These are phyloP conservation scores for Pseudogymnoascus sp. DNA, from an alignment of 2,329 filamentous ascomycete species.

Conservation along the genomic window DNA sequence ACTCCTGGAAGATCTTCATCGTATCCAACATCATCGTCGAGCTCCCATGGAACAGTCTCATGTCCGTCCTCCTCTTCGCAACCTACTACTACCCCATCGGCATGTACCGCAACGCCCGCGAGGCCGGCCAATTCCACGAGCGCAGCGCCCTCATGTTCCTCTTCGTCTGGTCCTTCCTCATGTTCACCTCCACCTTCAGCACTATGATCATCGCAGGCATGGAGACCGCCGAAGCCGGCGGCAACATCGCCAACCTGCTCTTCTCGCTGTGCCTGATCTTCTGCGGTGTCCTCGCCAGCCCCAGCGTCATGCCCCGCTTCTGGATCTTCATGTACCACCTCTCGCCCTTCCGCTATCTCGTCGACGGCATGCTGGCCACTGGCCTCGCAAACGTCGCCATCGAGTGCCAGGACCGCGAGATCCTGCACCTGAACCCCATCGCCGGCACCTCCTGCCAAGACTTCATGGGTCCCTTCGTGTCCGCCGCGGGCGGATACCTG, in stretches of 20 bases:
- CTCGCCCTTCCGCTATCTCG: constrained; percentile 55
- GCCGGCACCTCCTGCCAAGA: constrained; percentile 49
- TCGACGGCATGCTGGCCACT: constrained; percentile 62
- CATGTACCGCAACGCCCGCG: constrained; percentile 56
- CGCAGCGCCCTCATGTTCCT: constrained; percentile 76
- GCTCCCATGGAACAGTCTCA: constrained; percentile 73
- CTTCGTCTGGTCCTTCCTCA: constrained; percentile 64
- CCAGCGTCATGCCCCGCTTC: constrained; percentile 58
- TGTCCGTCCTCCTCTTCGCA: constrained; percentile 69
- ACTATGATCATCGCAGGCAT: constrained; percentile 70
- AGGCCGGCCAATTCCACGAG: constrained; percentile 53
- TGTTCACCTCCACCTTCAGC: constrained; percentile 77
- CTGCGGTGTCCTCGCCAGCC: constrained; percentile 64
- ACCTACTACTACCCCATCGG: constrained; percentile 84
- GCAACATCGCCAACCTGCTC: constrained; percentile 67
- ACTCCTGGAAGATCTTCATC: constrained; percentile 61
- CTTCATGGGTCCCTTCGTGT: constrained; percentile 50
- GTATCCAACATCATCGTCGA: constrained; percentile 73
- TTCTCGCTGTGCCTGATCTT: constrained; percentile 70
- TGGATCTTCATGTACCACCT: constrained; percentile 67
- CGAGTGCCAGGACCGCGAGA: constrained; percentile 62
- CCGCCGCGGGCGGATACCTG: constrained; percentile 46
- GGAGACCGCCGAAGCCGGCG: constrained; percentile 66
- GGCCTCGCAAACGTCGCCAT: constrained; percentile 62
- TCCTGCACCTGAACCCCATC: constrained; percentile 57